Base-by-base conservation (phyloP, 176 grass and related monocot species). In the Aegilops sharonensis region DNA sequence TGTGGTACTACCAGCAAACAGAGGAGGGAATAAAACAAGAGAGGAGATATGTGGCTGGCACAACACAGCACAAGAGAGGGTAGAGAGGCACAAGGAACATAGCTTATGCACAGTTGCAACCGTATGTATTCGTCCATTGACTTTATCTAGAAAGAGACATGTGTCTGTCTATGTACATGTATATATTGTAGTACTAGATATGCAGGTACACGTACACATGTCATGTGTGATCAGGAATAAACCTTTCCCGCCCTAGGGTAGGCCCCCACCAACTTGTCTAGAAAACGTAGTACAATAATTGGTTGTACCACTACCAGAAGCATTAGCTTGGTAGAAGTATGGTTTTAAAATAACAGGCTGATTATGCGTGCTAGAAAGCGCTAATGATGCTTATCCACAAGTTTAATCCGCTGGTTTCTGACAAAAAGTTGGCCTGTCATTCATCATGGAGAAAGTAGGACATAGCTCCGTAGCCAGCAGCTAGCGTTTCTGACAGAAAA, bases 91-190 rank as follows among this genome's bases (percentile, higher is more conserved):
- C 82, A 88, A 84, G 21, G 86, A 83, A 90, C 80, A 92, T 85
- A 87, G 57, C 79, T 90, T 90, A 84, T 90, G 80, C 65, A 86
- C 62, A 72, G 74, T 79, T 24, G 73, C 42, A 88, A 81, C 68
- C 61, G 73, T 87, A 92, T 87, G 91, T 94, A 97, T 97, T 77
- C 88, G 45, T 83, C 80, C 77, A 87, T 94, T 88, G 90, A 91
- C 88, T 94, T 89, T 83, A 75, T 79, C 23, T 85, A 91, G 88
- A 92, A 85, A 87, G 78, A 66, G 88, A 94, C 87, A 67, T 57
- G 72, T 85, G 68, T 87, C 25, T 65, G n/a, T 57, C 61, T 64
- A 11, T 64, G 25, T 84, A 76, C 69, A 43, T 86, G 84, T 84
- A 78, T 77, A 72, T 77, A 78, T 84, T 50, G 45, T 37, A 27